These are phyloP conservation scores for Puccinia triticina DNA, from an alignment of 1,284 basidiomycete species.

Conservation along the genomic window DNA sequence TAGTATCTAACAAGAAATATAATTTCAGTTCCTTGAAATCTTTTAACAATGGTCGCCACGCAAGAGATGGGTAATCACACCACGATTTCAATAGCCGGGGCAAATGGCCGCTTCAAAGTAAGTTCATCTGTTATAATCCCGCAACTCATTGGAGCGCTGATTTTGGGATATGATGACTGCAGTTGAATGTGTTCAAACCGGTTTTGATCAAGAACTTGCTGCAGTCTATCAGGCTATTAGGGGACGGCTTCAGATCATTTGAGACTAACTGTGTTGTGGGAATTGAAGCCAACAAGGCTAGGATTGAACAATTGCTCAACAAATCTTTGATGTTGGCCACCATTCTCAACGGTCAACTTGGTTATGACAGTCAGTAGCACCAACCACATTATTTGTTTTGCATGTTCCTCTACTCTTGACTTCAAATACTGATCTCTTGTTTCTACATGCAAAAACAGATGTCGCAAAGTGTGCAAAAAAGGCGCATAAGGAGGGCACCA, in stretches of 20 bases:
- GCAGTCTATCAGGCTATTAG: constrained; percentile 88
- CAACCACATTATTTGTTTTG: constrained; percentile 20
- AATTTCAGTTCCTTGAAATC: too few relatives aligned
- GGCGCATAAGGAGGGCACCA: constrained; percentile 96
- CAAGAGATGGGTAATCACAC: constrained; percentile 99
- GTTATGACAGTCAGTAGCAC: constrained; percentile 81
- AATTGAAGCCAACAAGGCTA: constrained; percentile 91
- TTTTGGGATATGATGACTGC: constrained; percentile 11
- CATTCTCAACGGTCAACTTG: constrained; percentile 86
- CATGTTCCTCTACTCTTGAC: background rate
- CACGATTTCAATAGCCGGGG: constrained; percentile 85
- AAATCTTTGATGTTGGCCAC: constrained; percentile 96
- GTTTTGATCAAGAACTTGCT: constrained; percentile 97
- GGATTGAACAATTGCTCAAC: constrained; percentile 84
- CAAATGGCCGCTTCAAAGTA: constrained; percentile 95
- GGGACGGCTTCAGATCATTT: constrained; percentile 91
- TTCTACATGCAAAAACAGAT: constrained; percentile 62
- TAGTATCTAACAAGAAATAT: too few relatives aligned
- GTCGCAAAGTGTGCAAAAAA: constrained; percentile 99
- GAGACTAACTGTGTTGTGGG: constrained; percentile 97
- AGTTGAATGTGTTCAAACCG: constrained; percentile 99
- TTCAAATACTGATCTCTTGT: constrained; percentile 51
- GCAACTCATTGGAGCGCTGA: background rate
- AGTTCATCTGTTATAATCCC: constrained; percentile 48
- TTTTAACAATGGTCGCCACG: constrained; percentile 97